Evolutionary conservation across 306 rosid species (phyloP), one percentile per base, ranked within the genome.

Genomic region (Leucaena leucocephala): DNA sequence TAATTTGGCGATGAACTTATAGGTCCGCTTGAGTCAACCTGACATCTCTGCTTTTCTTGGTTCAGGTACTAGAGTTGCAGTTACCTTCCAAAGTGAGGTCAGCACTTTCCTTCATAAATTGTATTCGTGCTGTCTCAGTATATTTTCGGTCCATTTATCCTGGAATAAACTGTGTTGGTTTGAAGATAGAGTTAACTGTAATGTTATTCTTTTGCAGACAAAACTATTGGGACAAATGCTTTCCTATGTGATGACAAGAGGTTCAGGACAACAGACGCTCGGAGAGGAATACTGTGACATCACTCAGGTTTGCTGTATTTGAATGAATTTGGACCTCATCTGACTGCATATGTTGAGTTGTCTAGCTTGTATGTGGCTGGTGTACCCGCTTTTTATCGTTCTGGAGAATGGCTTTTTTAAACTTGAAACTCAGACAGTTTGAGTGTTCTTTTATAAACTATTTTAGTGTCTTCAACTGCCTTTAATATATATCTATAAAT

Each of bases 251-350:
- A 83, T 93, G 75, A 96, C 99, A 5, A 96, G 98, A 7, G 99
- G 99, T 34, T 93, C 99, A 0, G 99, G 99, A 46, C 96, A 91
- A 76, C 99, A 96, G 80, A 96, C 98, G 13, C 87, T 96, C 16
- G 98, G 99, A 21, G 99, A 96, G 85, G 99, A 96, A 86, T 93
- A 96, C 83, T 96, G 99, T 75, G 99, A 93, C 75, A 88, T 93
- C 52, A 96, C 91, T 72, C 97, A 96, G 98, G 98, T 95, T 81
- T 58, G 43, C 4, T 43, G 44, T 2, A 62, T 62, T 70, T 76
- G 19, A 59, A 42, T 59, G 17, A 34, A 72, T 5, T 19, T 16
- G 12, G 11, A 35, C 34, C 27, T 42, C 16, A 33, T 55, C 52
- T 42, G 33, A 38, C 2, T 42, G 44, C 58, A 7, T 14, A 39